A percentile compares a stretch with the other conserved stretches of the same genome.
These are phyloP conservation scores for Laguncularia racemosa DNA, from an alignment of 345 rosid genomes.

Conservation along the genomic window DNA sequence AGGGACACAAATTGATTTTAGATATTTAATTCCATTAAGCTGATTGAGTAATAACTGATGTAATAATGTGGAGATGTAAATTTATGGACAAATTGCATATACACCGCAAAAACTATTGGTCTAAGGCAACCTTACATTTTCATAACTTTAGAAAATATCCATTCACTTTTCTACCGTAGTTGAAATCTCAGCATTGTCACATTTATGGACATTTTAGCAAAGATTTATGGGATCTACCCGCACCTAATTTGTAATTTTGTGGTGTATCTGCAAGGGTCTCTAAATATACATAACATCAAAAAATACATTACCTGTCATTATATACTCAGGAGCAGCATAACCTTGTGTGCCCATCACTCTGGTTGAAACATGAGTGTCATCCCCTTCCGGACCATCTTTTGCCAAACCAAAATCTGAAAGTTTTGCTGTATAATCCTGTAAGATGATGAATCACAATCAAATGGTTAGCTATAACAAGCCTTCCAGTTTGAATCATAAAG, in stretches of 20 bases:
- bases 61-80: too few relatives aligned
- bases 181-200: too few relatives aligned
- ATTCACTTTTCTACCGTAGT: too few relatives aligned
- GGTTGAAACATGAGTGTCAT: slow-evolving; percentile 85
- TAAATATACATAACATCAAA: neutral
- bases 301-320: slow-evolving; percentile 68
- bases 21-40: too few relatives aligned
- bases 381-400: slow-evolving; percentile 91
- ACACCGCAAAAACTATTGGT: too few relatives aligned
- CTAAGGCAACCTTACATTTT: too few relatives aligned
- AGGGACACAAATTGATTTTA: neutral
- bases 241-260: too few relatives aligned
- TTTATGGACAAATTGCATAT: too few relatives aligned
- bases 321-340: slow-evolving; percentile 92
- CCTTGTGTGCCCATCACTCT: slow-evolving; percentile 96
- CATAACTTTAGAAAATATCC: too few relatives aligned
- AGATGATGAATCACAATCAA: neutral
- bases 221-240: neutral
- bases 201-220: neutral
- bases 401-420: slow-evolving; percentile 90
- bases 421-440: slow-evolving; percentile 71
- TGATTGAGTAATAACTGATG: too few relatives aligned
- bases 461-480: neutral
- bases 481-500: neutral
- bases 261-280: too few relatives aligned